Conservation (phyloP, 208 protist genomes). For the Naegleria lovaniensis region DNA sequence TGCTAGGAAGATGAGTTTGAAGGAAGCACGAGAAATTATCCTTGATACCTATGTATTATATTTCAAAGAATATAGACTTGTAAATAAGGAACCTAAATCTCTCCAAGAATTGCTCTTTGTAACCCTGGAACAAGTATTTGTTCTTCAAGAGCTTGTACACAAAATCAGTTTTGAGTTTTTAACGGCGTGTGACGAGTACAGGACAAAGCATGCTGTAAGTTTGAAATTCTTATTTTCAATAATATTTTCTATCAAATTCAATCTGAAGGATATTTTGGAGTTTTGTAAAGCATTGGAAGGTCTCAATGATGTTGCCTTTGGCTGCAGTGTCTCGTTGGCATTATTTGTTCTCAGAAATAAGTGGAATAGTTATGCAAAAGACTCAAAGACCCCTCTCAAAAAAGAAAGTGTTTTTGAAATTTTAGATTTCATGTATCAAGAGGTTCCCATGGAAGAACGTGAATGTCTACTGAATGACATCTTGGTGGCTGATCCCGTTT, state of each 20-base stretch:
- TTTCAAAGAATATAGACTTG: neutral
- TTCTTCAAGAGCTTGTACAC: neutral
- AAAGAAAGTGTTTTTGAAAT: neutral
- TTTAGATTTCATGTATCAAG: neutral
- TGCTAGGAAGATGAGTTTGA: neutral
- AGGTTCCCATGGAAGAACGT: neutral
- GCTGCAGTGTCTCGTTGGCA: neutral
- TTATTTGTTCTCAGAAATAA: neutral
- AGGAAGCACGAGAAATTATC: neutral
- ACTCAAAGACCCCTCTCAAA: neutral
- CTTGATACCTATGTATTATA: neutral
- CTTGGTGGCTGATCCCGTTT: neutral
- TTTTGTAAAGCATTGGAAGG: neutral
- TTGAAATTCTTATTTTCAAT: neutral
- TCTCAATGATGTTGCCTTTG: neutral
- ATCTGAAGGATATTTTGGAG: neutral
- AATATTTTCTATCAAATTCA: neutral
- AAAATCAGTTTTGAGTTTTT: conserved; percentile 1
- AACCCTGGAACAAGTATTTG: neutral
- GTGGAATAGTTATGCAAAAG: neutral
- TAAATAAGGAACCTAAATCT: neutral
- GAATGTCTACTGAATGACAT: neutral
- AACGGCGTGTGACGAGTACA: neutral
- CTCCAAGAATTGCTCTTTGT: neutral
- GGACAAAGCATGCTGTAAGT: neutral